These are phyloP conservation scores for Exophiala sideris DNA, from an alignment of 2,329 filamentous ascomycete species.

Conservation along the genomic window DNA sequence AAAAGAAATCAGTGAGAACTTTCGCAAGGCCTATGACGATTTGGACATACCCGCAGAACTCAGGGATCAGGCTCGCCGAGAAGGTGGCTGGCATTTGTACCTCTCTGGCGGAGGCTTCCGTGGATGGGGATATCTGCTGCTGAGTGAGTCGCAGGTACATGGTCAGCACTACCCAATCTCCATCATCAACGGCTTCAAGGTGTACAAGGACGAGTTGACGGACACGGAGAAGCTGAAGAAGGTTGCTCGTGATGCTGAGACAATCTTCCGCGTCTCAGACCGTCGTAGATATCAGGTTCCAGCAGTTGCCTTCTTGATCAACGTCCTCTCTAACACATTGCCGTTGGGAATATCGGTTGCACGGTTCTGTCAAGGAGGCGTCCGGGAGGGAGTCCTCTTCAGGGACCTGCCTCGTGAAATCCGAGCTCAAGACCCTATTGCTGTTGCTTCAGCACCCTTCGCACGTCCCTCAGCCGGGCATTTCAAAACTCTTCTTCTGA, in stretches of 20 bases:
- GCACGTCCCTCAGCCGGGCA: slow-evolving; percentile 45
- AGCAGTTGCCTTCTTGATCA: slow-evolving; percentile 74
- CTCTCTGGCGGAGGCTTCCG: slow-evolving; percentile 56
- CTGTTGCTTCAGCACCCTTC: slow-evolving; percentile 57
- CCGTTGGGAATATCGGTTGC: slow-evolving; percentile 67
- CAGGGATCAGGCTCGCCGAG: slow-evolving; percentile 40
- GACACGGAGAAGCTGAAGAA: slow-evolving; percentile 77
- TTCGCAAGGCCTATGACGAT: slow-evolving; percentile 57
- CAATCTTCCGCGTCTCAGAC: slow-evolving; percentile 71
- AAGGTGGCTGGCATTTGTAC: slow-evolving; percentile 66
- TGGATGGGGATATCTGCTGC: slow-evolving; percentile 84
- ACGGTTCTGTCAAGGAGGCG: slow-evolving; percentile 82
- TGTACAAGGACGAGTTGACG: slow-evolving; percentile 66
- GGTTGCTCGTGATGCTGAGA: slow-evolving; percentile 71
- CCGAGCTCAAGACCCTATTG: slow-evolving; percentile 64
- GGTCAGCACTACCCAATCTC: slow-evolving; percentile 79
- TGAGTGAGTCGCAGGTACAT: slow-evolving; percentile 67
- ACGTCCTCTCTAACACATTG: slow-evolving; percentile 67
- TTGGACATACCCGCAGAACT: slow-evolving; percentile 57
- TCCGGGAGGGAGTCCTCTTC: slow-evolving; percentile 78
- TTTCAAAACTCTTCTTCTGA: slow-evolving; percentile 48
- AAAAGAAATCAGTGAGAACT: slow-evolving; percentile 50
- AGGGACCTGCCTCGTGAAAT: slow-evolving; percentile 51
- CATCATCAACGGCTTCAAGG: slow-evolving; percentile 76
- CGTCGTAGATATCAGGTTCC: slow-evolving; percentile 76